phyloP scores from a whole-genome alignment of 495 filamentous ascomycete genomes.

The Penicillium antarcticum region DNA sequence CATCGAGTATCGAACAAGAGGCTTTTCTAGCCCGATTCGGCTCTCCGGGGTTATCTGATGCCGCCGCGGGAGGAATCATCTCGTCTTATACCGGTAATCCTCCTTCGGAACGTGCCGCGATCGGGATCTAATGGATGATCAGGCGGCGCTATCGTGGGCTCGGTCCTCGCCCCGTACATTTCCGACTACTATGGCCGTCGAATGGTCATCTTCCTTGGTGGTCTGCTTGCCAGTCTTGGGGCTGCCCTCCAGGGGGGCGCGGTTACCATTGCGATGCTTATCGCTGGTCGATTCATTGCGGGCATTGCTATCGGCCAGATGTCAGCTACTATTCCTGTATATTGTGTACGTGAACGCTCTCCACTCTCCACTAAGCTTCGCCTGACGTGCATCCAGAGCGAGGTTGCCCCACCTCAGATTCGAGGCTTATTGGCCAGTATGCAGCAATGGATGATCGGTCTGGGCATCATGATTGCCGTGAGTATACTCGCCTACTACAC shows the following conservation, averaged over 20 bases:
- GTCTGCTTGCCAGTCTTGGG: conserved; percentile 42
- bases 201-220: conserved; percentile 47
- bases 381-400: conserved; percentile 32
- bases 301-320: conserved; percentile 50
- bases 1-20: conserved; percentile 43
- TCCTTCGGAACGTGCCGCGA: conserved; percentile 1
- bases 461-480: conserved; percentile 47
- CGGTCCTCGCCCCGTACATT: conserved; percentile 42
- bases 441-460: conserved; percentile 45
- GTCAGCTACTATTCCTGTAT: conserved; percentile 50
- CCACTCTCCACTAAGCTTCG: conserved; percentile 12
- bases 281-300: conserved; percentile 50
- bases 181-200: conserved; percentile 45
- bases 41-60: conserved; percentile 30
- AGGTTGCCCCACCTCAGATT: conserved; percentile 23
- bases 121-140: conserved; percentile 1
- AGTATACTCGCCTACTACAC: conserved; percentile 23
- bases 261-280: conserved; percentile 49
- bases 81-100: conserved; percentile 45
- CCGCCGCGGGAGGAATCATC: conserved; percentile 47
- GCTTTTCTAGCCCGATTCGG: conserved; percentile 42
- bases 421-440: conserved; percentile 26
- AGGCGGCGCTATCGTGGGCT: conserved; percentile 48
- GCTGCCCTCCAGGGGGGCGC: conserved; percentile 50
- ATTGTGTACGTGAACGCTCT: conserved; percentile 25